Percentiles rank a stretch among this genome's conserved stretches.
Evolutionary conservation across 2,329 filamentous ascomycete species (phyloP).

Genomic region (Juglanconis oblonga): DNA sequence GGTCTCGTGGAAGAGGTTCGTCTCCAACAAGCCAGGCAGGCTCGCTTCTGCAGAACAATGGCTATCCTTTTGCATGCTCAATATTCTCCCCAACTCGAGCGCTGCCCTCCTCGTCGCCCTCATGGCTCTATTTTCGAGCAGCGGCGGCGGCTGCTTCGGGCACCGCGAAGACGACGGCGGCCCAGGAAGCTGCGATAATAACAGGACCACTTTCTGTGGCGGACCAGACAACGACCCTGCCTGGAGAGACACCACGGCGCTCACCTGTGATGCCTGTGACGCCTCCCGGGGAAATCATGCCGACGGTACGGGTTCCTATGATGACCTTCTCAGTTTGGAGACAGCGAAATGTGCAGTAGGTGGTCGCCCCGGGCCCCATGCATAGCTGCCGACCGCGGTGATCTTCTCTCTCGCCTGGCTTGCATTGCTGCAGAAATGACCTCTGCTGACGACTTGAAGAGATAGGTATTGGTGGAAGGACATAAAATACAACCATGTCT

Average conservation of each 20-base stretch:
- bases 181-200: not conserved
- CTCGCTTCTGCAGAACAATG: no score
- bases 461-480: not conserved
- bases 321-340: constrained; percentile 41
- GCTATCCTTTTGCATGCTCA: not conserved
- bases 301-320: constrained; percentile 39
- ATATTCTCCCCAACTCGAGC: not conserved
- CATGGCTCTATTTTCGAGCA: not conserved
- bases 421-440: constrained; percentile 22
- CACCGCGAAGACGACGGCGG: not conserved
- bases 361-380: no score
- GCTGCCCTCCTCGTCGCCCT: not conserved
- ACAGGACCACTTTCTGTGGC: constrained; percentile 37
- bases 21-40: no score
- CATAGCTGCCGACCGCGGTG: no score
- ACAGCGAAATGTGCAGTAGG: constrained; percentile 25
- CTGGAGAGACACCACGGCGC: constrained; percentile 29
- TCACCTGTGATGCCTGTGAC: not conserved
- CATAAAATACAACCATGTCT: constrained; percentile 33
- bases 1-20: no score
- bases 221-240: constrained; percentile 37
- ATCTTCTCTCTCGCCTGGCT: no score
- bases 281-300: constrained; percentile 30
- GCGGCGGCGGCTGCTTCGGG: not conserved
- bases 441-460: constrained; percentile 20